Base-by-base conservation (phyloP, 108 stramenopile species). In the Cyclotella cryptica region DNA sequence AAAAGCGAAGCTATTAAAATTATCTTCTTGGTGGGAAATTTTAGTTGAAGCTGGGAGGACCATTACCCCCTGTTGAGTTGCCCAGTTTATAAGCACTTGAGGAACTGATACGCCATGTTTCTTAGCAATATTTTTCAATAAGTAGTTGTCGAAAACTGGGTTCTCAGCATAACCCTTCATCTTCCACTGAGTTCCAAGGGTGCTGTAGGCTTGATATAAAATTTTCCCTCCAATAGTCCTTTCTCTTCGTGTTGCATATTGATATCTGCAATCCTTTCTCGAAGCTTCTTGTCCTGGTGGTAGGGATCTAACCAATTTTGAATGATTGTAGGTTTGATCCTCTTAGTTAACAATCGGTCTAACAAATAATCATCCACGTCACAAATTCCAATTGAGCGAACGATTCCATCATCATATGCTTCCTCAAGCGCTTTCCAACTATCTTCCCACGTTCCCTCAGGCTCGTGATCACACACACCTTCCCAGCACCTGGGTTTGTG, bases 281-380 rank as follows among this genome's bases (percentile, higher is more conserved):
- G 79, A 7, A 88, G 21, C 24, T 27, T 35, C 26, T 64, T 52
- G 53, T 84, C 78, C 59, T 88, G 88, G 47, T 88, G 80, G 45
- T 81, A 79, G 7, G 88, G 88, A 75, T 88, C 88, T 62, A 88
- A 84, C 88, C 88, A 88, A 67, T 88, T 85, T 49, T 88, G 88
- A 30, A 88, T 82, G 17, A 88, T 73, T 30, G 71, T 84, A 5
- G 88, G 85, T 11, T 61, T 52, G 35, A 84, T 85, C 46, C 80
- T 67, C 51, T 84, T 84, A 13, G 19, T 17, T n/a, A 81, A 60
- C 10, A 88, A 39, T 35, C 84, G 69, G 7, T 81, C 65, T 54
- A 88, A 62, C 63, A 88, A 66, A n/a, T 30, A 26, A 6, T 41
- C 28, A 43, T 81, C 80, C 19, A 88, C 85, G 60, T 88, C 88